Evolutionary conservation across 83 land plant species (phyloP), one percentile per base, ranked within the genome.

Genomic region (Isoetes engelmannii): DNA sequence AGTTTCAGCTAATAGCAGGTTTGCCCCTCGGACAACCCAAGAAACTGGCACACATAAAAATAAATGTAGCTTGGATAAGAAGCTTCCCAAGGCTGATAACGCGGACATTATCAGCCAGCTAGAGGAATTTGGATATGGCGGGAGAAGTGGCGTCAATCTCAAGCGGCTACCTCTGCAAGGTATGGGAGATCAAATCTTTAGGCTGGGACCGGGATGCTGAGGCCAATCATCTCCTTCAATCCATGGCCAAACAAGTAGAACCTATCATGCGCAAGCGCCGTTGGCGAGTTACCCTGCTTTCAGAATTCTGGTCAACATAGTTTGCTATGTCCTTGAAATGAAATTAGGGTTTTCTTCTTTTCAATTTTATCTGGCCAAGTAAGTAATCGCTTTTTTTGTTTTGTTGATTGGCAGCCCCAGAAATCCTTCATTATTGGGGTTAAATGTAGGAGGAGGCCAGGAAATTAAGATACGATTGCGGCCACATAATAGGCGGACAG

Each of bases 231-330:
- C 74, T 92, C 45, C 82, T 92, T 41, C 81, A 87, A 48, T 68
- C 63, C 58, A 73, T 90, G 9, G 95, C 97, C n/a, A 87, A 85
- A 76, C 96, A 92, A 70, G 91, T 92, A 44, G 95, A 92, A 56
- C 96, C 97, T 28, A 89, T 92, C 68, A 89, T 89, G 92, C 80
- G 82, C 42, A 84, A 86, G 61, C 97, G 80, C 64, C 85, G 84
- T 47, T 92, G 97, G 97, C 51, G 82, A 15, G 97, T 89, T 69
- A 80, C 77, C 66, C 53, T 87, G 13, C 84, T 92, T 71, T 83
- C 87, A 5, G 97, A 92, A 68, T 87, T 89, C 77, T 81, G 82
- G 91, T 89, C 80, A 45, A 67, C 69, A 46, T 56, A 37, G 9
- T 37, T 44, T 28, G 7, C 45, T 53, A 37, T 45, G 43, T 28